Percentiles rank a stretch among this genome's conserved stretches.
Evolutionary conservation across 768 basidiomycete genomes (phyloP).

Genomic region (Kwoniella sp.): DNA sequence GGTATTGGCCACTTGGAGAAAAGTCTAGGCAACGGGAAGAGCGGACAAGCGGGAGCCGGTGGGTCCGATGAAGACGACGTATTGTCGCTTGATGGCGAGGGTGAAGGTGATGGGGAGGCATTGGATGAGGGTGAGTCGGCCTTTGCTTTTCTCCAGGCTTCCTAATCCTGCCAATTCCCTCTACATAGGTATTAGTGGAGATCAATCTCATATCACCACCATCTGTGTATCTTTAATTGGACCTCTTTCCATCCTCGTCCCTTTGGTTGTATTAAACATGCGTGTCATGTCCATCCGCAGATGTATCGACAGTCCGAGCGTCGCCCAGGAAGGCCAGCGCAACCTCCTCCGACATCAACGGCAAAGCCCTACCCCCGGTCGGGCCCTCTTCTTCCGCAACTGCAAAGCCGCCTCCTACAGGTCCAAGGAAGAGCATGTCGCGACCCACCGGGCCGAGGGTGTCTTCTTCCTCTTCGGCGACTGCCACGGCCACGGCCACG

Average conservation of each 20-base stretch:
- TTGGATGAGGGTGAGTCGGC: slow-evolving; percentile 12
- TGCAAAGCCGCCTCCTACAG: slow-evolving; percentile 13
- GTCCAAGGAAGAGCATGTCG: slow-evolving; percentile 8
- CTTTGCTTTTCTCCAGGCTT: too few species aligned
- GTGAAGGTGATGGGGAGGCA: background rate
- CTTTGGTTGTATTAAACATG: too few species aligned
- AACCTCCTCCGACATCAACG: background rate
- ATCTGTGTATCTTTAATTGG: too few species aligned
- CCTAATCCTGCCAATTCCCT: too few species aligned
- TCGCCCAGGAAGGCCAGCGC: background rate
- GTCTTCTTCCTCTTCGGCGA: background rate
- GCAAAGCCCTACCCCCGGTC: background rate
- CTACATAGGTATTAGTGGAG: too few species aligned
- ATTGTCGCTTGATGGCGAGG: slow-evolving; percentile 24
- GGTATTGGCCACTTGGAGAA: background rate
- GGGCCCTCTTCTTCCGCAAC: background rate
- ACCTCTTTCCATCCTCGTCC: too few species aligned
- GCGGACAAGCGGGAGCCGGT: background rate
- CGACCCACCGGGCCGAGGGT: slow-evolving; percentile 7
- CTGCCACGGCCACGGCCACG: background rate
- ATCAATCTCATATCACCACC: too few species aligned
- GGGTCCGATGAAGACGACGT: slow-evolving; percentile 24
- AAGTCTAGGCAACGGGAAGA: background rate
- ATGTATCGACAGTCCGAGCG: background rate
- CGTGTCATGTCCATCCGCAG: background rate